Evolutionary conservation across 208 protist genomes (phyloP).

Genomic region (Trichomonas gallinae): DNA sequence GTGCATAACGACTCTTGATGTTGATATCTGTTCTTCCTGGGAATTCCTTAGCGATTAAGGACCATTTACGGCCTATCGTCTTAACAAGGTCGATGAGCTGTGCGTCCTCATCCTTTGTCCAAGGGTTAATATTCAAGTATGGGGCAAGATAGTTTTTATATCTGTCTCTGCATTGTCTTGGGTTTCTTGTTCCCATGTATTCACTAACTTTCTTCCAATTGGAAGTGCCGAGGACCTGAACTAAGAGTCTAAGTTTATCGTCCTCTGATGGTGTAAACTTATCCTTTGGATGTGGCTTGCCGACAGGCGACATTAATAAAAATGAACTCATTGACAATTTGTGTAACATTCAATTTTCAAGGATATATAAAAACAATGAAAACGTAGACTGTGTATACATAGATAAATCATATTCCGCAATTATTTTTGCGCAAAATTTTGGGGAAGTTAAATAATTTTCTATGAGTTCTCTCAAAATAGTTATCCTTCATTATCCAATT

Average conservation of each 20-base stretch:
- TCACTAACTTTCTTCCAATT: background rate
- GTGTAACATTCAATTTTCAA: background rate
- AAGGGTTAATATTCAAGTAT: background rate
- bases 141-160: background rate
- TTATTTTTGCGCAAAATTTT: background rate
- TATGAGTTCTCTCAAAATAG: background rate
- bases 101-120: background rate
- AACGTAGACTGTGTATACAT: too few species aligned
- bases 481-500: too few species aligned
- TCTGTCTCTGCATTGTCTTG: background rate
- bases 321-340: background rate
- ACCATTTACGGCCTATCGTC: background rate
- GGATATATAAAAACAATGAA: background rate
- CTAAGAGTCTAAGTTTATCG: background rate
- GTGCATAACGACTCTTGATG: background rate
- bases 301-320: background rate
- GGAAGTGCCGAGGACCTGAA: background rate
- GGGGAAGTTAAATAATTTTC: background rate
- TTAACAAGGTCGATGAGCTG: background rate
- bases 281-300: background rate
- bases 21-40: background rate
- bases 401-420: too few species aligned
- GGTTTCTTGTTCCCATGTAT: background rate
- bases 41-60: background rate
- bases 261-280: background rate